A percentile compares a stretch with the other conserved stretches of the same genome.
Evolutionary conservation across 2,329 filamentous ascomycete species (phyloP).

Genomic region (Teratosphaeria epicoccoides): DNA sequence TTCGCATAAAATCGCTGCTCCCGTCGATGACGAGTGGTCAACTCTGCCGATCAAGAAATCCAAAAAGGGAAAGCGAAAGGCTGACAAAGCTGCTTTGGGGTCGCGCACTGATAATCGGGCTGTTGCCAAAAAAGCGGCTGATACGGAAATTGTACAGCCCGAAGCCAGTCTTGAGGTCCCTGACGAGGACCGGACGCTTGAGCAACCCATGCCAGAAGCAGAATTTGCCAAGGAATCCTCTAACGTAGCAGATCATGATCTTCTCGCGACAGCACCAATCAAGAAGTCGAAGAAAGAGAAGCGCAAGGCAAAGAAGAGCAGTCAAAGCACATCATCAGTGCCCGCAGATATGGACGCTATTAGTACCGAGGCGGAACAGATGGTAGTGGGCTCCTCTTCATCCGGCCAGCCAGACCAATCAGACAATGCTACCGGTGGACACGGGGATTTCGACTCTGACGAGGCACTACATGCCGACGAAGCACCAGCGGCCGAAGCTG

Average conservation of each 20-base stretch:
- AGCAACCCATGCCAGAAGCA: background rate
- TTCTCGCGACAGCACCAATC: background rate
- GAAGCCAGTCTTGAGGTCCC: background rate
- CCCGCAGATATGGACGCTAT: background rate
- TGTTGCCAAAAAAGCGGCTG: background rate
- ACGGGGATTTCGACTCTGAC: background rate
- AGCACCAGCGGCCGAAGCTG: background rate
- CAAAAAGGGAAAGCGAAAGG: slow-evolving; percentile 36
- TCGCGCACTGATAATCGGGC: background rate
- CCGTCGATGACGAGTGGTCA: slow-evolving; percentile 10
- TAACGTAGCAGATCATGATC: background rate
- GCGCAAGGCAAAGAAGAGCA: background rate
- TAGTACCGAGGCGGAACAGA: background rate
- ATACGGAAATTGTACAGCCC: background rate
- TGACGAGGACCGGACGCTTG: background rate
- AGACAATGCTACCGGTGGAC: background rate
- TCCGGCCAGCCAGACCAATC: background rate
- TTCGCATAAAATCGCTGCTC: background rate
- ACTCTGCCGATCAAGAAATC: slow-evolving; percentile 21
- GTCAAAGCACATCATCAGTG: background rate
- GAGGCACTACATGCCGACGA: background rate
- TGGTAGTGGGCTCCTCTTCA: background rate
- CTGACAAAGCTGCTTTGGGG: background rate
- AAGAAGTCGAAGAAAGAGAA: background rate
- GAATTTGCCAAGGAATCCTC: background rate